Base-by-base conservation (phyloP, 164 flowering plant genomes). In the Stephania yunnanensis region DNA sequence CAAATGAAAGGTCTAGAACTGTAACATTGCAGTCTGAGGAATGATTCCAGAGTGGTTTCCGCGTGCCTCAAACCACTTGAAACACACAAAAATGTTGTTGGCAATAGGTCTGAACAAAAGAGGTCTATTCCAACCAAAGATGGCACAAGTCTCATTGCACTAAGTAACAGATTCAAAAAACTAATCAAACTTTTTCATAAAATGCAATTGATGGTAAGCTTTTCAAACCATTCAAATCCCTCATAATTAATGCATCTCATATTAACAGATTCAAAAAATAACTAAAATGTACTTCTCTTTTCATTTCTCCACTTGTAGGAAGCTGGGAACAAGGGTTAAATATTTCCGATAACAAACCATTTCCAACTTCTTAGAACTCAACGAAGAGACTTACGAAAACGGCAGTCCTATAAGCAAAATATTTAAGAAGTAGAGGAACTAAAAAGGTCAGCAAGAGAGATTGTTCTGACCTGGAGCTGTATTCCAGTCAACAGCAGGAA, bases 401-500 rank as follows among this genome's bases (percentile, higher is more conserved):
- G 17, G 22, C 64, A 13, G 7, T 58, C 64, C 17, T 55, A 25
- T 55, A 55, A 58, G 64, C n/a, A 58, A 58, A 58, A 17, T 22
- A 61, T 19, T 19, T 61, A 61, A 19, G 9, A 61, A 3, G n/a
- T 20, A n/a, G 65, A 58, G 22, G 7, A 20, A 61, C 20, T 61
- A 61, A 61, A 61, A n/a, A 58, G 66, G 66, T 19, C 20, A 6
- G n/a, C 9, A 61, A 61, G 66, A 61, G 66, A 7, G n/a, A 20
- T 8, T 22, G 17, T 73, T 36, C 66, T 78, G 6, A 88, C 90
- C 89, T 83, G 78, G 75, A 10, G 82, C 86, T 65, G 67, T 53
- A 50, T 71, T 68, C 84, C 82, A 85, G 25, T 75, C 82, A 7
- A 64, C 82, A 6, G 83, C 77, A 45, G 82, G 74, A 66, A 79